Evolutionary conservation across 2,329 filamentous ascomycete species (phyloP), one percentile per base, ranked within the genome.

Genomic region (Sclerotiophoma versabilis): DNA sequence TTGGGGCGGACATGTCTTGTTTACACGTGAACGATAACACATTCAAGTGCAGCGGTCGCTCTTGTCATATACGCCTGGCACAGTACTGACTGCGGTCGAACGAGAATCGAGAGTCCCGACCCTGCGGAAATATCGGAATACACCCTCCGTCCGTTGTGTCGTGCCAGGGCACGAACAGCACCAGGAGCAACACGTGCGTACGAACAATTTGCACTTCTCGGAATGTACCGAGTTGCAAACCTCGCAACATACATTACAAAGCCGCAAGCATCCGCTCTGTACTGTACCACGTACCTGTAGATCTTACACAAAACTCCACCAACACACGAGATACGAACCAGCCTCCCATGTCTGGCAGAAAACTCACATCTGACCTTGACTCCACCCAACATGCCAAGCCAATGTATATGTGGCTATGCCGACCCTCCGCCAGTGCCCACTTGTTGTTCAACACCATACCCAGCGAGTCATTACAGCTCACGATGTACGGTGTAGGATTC

Each of bases 261-360:
- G 36, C 50, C 50, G 50, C 44, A 53, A 37, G 26, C 44, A 38
- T 12, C 43, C 50, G 44, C 37, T 43, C 37, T 26, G n/a, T 37
- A 37, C 37, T 26, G n/a, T 37, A 37, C 26, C 37, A 36, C 14
- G 50, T 46, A 43, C 27, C 49, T 43, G 50, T 43, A 43, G 30
- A 53, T 53, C 50, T 48, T 48, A 48, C 50, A 43, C 23, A 48
- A 29, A 12, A 7, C n/a, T 36, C 49, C 43, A 41, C 36, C 36
- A 27, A 15, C 32, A 32, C 20, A 27, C 19, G 17, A 36, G 23
- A 22, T 9, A 19, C 19, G 4, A 12, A 26, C 50, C 30, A 48
- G 50, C 43, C 43, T 7, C 30, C 43, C 43, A 25, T 43, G 50
- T 25, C 30, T 48, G 50, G 50, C 50, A 53, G 50, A 53, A 53